Percentiles rank a stretch among this genome's conserved stretches.
Conservation (phyloP, 768 basidiomycete genomes). For the Fomitopsis pulvina region DNA sequence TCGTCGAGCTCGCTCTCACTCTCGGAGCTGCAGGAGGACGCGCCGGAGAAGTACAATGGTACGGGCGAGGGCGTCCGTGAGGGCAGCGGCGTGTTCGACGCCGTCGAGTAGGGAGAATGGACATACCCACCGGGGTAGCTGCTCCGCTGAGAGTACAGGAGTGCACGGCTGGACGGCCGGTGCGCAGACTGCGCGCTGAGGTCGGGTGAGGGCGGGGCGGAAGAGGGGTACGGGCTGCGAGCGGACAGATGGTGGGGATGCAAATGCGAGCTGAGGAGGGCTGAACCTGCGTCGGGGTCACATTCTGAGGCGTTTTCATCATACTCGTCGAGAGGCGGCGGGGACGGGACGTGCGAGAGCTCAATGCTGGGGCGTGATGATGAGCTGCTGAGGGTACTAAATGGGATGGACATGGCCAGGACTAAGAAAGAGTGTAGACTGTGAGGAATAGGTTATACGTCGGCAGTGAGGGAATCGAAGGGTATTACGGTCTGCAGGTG, state of each 20-base stretch:
- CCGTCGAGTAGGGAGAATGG: constrained; percentile 24
- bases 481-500: too few relatives aligned
- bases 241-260: constrained; percentile 3
- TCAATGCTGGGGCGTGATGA: constrained; percentile 11
- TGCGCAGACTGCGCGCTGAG: constrained; percentile 13
- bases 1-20: constrained; percentile 42
- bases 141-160: constrained; percentile 25
- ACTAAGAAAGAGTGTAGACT: constrained; percentile 3
- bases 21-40: constrained; percentile 52
- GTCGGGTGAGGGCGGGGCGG: constrained; percentile 18
- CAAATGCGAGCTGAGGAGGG: constrained; percentile 8
- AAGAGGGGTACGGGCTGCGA: constrained; percentile 14
- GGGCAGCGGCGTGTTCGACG: constrained; percentile 43
- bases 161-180: constrained; percentile 28
- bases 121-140: constrained; percentile 8
- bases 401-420: constrained; percentile 19
- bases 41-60: constrained; percentile 42
- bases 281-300: neutral
- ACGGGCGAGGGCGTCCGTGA: constrained; percentile 59
- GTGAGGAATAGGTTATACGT: too few relatives aligned
- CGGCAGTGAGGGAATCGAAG: too few relatives aligned
- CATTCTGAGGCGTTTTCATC: constrained; percentile 4
- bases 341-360: constrained; percentile 6
- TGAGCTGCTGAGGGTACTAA: constrained; percentile 6
- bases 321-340: constrained; percentile 5